These are phyloP conservation scores for Acanthamoeba royreba DNA, from an alignment of 208 protist species.

Conservation along the genomic window DNA sequence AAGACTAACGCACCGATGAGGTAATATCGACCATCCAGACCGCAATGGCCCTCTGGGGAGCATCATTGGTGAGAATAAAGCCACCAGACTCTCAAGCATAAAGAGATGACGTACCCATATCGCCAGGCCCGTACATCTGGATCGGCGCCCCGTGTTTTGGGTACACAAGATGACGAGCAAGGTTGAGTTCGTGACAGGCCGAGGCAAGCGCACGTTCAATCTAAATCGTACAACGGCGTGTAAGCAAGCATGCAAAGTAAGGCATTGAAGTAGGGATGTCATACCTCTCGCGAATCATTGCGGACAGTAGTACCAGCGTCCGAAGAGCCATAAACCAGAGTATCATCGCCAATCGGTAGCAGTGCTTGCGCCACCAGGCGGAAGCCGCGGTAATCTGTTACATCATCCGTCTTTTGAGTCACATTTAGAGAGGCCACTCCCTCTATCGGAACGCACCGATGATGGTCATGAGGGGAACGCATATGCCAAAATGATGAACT, in stretches of 20 bases:
- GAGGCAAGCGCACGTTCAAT: neutral
- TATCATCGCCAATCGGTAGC: conserved; percentile 6
- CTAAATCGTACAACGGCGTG: neutral
- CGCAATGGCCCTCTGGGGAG: neutral
- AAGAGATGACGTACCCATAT: neutral
- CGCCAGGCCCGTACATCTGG: neutral
- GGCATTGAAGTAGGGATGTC: neutral
- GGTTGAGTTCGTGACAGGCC: neutral
- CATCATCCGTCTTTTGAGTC: neutral
- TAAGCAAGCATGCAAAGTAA: too few relatives aligned
- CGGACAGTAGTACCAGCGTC: neutral
- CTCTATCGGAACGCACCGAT: conserved; percentile 5
- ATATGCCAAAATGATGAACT: conserved; percentile 32
- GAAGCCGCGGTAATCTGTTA: conserved; percentile 29
- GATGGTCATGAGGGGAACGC: conserved; percentile 30
- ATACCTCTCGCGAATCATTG: neutral
- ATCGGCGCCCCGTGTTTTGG: neutral
- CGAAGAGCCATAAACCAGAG: conserved; percentile 30
- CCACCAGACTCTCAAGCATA: neutral
- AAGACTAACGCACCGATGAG: neutral
- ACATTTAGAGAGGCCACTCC: too few relatives aligned
- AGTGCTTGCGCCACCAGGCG: neutral
- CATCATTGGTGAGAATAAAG: neutral
- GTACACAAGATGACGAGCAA: neutral
- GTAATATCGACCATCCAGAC: conserved; percentile 25